phyloP scores from a whole-genome alignment of 75 land plant genomes.

The Adiantum capillusveneris region DNA sequence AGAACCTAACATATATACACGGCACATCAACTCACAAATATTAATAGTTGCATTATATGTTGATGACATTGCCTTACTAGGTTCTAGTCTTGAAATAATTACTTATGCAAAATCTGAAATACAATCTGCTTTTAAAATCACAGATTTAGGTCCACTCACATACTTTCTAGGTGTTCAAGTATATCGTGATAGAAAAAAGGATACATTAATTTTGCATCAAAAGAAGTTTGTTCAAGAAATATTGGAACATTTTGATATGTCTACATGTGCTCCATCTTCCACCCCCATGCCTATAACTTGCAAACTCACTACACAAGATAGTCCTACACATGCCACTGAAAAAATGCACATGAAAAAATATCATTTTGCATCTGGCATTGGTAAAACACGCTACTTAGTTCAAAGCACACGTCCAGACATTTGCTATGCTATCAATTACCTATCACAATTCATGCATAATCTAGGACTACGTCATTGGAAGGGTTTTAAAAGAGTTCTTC shows the following conservation, averaged over 20 bases:
- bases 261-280: no score
- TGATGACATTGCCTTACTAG: background rate
- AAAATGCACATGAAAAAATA: no score
- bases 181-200: no score
- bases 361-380: no score
- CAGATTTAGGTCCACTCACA: background rate
- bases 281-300: no score
- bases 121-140: background rate
- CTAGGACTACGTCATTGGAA: background rate
- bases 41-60: background rate
- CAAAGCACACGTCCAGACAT: background rate
- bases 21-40: background rate
- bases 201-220: no score
- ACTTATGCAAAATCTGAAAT: background rate
- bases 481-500: background rate
- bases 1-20: background rate
- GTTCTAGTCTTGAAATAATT: background rate
- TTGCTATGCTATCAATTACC: background rate
- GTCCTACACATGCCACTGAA: no score
- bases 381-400: no score
- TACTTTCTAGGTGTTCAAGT: background rate
- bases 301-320: no score
- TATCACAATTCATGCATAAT: conserved; percentile 1
- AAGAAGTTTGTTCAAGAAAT: background rate
- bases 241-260: no score